These are phyloP conservation scores for Mortierella sp. DNA, from an alignment of 371 early-diverging fungal species.

Conservation along the genomic window DNA sequence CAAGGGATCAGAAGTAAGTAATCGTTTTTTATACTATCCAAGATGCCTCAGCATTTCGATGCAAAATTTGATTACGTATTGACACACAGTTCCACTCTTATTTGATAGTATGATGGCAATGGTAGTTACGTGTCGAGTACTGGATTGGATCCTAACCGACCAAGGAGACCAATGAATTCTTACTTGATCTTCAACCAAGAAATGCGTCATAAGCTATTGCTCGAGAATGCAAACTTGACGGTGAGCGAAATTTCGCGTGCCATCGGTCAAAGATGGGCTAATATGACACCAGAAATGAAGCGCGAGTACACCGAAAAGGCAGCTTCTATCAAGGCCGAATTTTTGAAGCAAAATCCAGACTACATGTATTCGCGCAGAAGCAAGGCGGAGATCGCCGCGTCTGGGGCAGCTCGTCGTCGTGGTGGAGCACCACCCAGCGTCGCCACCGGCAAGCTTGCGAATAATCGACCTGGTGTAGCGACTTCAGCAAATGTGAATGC, in stretches of 20 bases:
- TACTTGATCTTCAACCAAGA: conserved; percentile 74
- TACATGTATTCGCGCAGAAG: conserved; percentile 75
- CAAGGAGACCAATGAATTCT: conserved; percentile 77
- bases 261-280: conserved; percentile 70
- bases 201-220: conserved; percentile 69
- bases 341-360: conserved; percentile 70
- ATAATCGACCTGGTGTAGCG: conserved; percentile 16
- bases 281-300: conserved; percentile 52
- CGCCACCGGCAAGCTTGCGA: conserved; percentile 1
- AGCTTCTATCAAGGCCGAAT: conserved; percentile 66
- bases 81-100: no score
- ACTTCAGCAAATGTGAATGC: conserved; percentile 16
- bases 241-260: conserved; percentile 72
- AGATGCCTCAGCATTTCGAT: no score
- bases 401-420: conserved; percentile 56
- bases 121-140: conserved; percentile 9
- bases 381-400: conserved; percentile 68
- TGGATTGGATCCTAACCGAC: conserved; percentile 57
- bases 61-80: no score
- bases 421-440: conserved; percentile 7
- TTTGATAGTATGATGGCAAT: conserved; percentile 12
- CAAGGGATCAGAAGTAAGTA: conserved; percentile 26
- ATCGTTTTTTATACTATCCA: no score
- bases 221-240: conserved; percentile 64
- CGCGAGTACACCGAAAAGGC: conserved; percentile 48